Evolutionary conservation across 2,329 filamentous ascomycete species (phyloP).

Genomic region (Chalara sp.): DNA sequence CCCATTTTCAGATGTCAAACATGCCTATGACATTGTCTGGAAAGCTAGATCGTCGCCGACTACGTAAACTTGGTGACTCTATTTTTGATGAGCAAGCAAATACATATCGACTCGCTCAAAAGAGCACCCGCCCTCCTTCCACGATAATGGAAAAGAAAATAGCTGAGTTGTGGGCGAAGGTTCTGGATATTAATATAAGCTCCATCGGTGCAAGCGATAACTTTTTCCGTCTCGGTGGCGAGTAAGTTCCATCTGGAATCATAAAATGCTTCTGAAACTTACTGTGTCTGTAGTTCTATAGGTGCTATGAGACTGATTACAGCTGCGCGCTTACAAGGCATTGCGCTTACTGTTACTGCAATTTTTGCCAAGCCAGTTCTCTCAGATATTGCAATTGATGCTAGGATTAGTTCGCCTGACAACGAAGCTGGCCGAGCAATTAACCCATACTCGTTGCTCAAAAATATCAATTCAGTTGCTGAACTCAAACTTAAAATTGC

Average conservation of each 20-base stretch:
- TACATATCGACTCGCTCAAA: no score
- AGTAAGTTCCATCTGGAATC: constrained; percentile 4
- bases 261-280: no score
- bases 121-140: no score
- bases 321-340: constrained; percentile 14
- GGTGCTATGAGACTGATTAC: constrained; percentile 39
- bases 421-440: background rate
- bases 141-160: no score
- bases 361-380: constrained; percentile 25
- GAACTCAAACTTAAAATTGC: background rate
- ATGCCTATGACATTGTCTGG: no score
- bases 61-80: no score
- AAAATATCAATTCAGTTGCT: background rate
- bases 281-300: constrained; percentile 17
- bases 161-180: background rate
- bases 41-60: no score
- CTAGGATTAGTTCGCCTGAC: background rate
- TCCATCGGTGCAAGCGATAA: constrained; percentile 23
- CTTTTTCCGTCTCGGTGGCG: constrained; percentile 34
- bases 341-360: constrained; percentile 35
- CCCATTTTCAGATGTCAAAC: no score
- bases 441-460: background rate
- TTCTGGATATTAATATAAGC: background rate
- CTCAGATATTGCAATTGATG: background rate
- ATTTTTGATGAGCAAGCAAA: no score